Conservation (phyloP, 495 filamentous ascomycete genomes). For the Penicillium diatomitis region DNA sequence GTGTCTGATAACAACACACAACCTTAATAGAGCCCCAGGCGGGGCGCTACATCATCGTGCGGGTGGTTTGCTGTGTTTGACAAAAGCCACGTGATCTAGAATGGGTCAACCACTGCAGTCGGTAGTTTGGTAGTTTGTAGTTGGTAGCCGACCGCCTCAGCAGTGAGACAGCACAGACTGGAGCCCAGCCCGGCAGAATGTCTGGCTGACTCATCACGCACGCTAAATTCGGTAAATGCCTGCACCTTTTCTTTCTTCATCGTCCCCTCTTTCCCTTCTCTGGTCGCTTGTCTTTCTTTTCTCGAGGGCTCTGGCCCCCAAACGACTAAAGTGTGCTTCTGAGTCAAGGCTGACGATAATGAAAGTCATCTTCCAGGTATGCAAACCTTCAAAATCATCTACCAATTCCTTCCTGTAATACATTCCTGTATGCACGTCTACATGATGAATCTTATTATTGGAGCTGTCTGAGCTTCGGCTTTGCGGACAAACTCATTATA, state of each 20-base stretch:
- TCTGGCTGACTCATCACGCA: conserved; percentile 19
- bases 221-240: conserved; percentile 10
- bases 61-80: too few species aligned
- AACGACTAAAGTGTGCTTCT: background rate
- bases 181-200: background rate
- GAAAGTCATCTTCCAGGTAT: conserved; percentile 30
- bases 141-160: too few species aligned
- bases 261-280: background rate
- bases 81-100: too few species aligned
- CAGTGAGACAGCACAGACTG: background rate
- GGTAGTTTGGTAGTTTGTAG: too few species aligned
- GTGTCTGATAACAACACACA: too few species aligned
- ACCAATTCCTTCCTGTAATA: too few species aligned
- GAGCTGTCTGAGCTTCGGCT: conserved; percentile 84
- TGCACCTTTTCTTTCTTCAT: conserved; percentile 12
- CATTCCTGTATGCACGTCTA: background rate
- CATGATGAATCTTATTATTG: conserved; percentile 76
- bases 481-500: conserved; percentile 44
- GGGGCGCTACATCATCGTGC: too few species aligned
- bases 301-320: conserved; percentile 32
- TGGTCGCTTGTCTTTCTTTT: background rate
- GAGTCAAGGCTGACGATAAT: conserved; percentile 18
- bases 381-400: background rate
- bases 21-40: too few species aligned
- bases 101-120: too few species aligned